Base-by-base conservation (phyloP, 768 basidiomycete genomes). In the Lentinula edodes region DNA sequence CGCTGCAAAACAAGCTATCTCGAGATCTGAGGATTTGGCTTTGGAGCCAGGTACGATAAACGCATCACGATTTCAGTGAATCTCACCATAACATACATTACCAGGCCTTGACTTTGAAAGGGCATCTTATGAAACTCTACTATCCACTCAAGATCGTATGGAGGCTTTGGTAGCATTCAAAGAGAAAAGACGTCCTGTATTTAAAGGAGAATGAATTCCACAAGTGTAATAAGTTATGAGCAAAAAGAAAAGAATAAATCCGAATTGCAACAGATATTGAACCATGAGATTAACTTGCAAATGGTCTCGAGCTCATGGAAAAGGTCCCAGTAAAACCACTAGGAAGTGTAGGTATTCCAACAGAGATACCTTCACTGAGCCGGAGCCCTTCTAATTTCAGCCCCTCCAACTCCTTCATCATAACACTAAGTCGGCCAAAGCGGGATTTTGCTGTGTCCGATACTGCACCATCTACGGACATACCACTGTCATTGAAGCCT, bases 61-160 rank as follows among this genome's bases (percentile, higher is more conserved):
- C 42, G 23, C 18, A 48, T 50, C 32, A 8, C 23, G 28, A 50
- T 23, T 10, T 15, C 3, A 50, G 16, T 43, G 16, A 18, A 18
- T 43, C 6, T n/a, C 15, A 43, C 6, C 42, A n/a, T 43, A 6
- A 18, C 42, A 6, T 16, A 18, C 42, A 6, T 16, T n/a, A 23
- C 9, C 65, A 86, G 93, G 92, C n/a, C 80, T 98, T n/a, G 92
- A 95, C 71, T 91, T 95, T 64, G 95, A 97, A 72, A 81, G 90
- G 39, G 86, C 87, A 5, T 85, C 90, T 12, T 98, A 98, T 63
- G 90, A 96, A 65, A 81, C 83, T 2, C 78, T 98, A 18, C 77
- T 97, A 20, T 78, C 80, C 38, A 88, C 81, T 6, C 80, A 84
- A 64, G 95, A 98, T 71, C 83, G 95, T 18, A 65, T 80, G 6